Evolutionary conservation across 139 green algal genomes (phyloP), one percentile per base, ranked within the genome.

Genomic region (Coccomyxa sp.): DNA sequence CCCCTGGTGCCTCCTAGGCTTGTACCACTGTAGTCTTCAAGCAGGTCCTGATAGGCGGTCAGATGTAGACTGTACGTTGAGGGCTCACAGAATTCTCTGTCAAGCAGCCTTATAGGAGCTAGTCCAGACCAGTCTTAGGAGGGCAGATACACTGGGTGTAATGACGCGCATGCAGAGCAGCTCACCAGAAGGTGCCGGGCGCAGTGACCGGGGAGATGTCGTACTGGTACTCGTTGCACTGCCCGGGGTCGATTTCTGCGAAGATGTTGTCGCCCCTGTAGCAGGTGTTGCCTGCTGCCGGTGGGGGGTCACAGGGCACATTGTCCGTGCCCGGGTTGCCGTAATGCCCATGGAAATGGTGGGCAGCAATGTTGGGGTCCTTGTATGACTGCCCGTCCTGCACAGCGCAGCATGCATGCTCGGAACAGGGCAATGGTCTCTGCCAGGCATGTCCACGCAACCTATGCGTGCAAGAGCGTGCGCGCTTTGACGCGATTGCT

Each of bases 241-340:
- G 0, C 6, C 78, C 78, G n/a, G 78, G 78, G 0, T 55, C 3
- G 37, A 82, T 78, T 50, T 78, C 54, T 16, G 27, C 38, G 50
- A 82, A 82, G 50, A 82, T 82, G 71, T 82, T 82, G 54, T 82
- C 78, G 12, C 78, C 78, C 36, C 37, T 31, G 36, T 68, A 82
- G 10, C 78, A 82, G 14, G 50, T 3, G 35, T 7, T 37, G 22
- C 34, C 41, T 22, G 68, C 71, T 64, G 78, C 50, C 12, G 31
- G 14, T 22, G 50, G 44, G 27, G 75, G 55, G 33, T 78, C 50
- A 35, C 78, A 82, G 27, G 50, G 29, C 2, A 22, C 14, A 22
- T 44, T 74, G 8, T 78, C 54, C 34, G 78, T 82, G 29, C 78
- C 78, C 8, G 71, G 71, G n/a, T 58, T 74, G 50, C 78, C 78